Evolutionary conservation across 768 basidiomycete genomes (phyloP), one percentile per base, ranked within the genome.

Genomic region (Mycena pura): DNA sequence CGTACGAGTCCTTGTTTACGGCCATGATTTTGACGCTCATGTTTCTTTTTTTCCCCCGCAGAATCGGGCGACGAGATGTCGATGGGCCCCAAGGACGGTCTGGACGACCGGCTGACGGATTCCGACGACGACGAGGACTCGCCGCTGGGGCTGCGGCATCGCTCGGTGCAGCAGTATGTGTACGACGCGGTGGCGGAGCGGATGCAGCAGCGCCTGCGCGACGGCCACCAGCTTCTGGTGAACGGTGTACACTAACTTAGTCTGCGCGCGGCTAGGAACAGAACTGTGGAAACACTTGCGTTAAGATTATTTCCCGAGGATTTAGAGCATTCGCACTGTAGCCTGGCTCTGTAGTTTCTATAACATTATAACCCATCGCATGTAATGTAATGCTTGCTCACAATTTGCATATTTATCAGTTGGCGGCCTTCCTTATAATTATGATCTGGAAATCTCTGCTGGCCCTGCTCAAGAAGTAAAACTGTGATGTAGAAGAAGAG

Each of bases 121-220:
- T 79, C 80, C 10, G 86, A 86, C 22, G 83, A 84, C 27, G 74
- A 73, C 14, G 68, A 73, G n/a, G 69, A 69, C 9, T 61, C 67
- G 24, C 55, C 68, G 25, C 70, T 73, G 21, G 66, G 57, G 10
- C 70, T 67, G 15, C 76, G 73, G 68, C 83, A 82, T 46, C 81
- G 75, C 19, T 84, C 86, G 3, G 80, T 86, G 24, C 84, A 57
- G 38, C 45, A 84, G 14, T 95, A 90, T 74, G 93, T 91, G n/a
- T 97, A 97, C 72, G 95, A 97, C 71, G 95, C 95, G 0, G 93
- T 89, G 6, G 93, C 93, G 24, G 94, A 96, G 73, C 84, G 91
- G 63, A 86, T 86, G 51, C 78, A 84, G 65, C 81, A 87, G 76
- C 79, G 85, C 57, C 78, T 90, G 52, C 75, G 76, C 58, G 81